Conservation (phyloP, 441 rosid genomes). For the Theobroma grandiflorum region DNA sequence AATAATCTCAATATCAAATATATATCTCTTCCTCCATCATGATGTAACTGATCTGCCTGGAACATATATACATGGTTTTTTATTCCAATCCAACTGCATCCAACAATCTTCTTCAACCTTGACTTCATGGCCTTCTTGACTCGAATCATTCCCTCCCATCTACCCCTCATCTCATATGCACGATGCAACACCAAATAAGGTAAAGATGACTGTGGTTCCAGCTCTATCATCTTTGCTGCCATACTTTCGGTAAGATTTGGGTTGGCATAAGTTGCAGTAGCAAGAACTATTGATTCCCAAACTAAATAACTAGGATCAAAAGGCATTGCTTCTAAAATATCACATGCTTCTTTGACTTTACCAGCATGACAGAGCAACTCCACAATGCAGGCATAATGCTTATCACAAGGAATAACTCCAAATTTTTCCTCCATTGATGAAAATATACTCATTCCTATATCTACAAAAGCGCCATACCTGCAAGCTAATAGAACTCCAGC, state of each 20-base stretch:
- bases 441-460: conserved; percentile 59
- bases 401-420: conserved; percentile 47
- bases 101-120: conserved; percentile 41
- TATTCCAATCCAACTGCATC: conserved; percentile 68
- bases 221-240: conserved; percentile 53
- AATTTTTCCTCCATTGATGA: conserved; percentile 56
- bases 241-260: conserved; percentile 46
- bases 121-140: conserved; percentile 52
- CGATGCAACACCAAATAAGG: conserved; percentile 57
- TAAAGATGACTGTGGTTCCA: conserved; percentile 49
- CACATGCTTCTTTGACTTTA: conserved; percentile 51
- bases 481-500: conserved; percentile 70
- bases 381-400: conserved; percentile 65
- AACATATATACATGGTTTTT: conserved; percentile 49
- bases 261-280: conserved; percentile 46
- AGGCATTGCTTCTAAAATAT: conserved; percentile 52
- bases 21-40: conserved; percentile 57
- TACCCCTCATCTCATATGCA: conserved; percentile 59
- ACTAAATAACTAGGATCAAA: conserved; percentile 50
- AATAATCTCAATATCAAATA: conserved; percentile 48
- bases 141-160: conserved; percentile 70
- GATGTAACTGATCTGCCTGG: conserved; percentile 51
- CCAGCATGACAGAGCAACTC: conserved; percentile 58
- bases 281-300: conserved; percentile 53
- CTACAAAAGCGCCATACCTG: conserved; percentile 52